Base-by-base conservation (phyloP, 1,284 basidiomycete genomes). In the Cutaneotrichosporon spelunceum region DNA sequence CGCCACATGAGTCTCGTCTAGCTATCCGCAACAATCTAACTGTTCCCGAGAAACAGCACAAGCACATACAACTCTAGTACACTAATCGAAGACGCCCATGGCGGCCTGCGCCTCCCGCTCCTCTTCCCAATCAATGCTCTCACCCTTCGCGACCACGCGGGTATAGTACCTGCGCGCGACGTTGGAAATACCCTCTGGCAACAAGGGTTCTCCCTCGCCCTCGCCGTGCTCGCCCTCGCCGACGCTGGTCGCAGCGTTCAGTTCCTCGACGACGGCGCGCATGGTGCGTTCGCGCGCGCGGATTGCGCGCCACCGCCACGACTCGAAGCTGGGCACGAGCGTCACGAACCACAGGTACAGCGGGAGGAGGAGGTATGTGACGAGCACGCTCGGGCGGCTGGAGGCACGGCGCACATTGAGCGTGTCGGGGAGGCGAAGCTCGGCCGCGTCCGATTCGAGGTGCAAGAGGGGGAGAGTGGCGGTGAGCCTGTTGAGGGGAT, bases 121-220 rank as follows among this genome's bases (percentile, higher is more conserved):
- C 62, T 77, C 77, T 42, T 78, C 76, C 76, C 76, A 78, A 65
- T 78, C 76, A 29, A 78, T 76, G 29, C 70, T 68, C 60, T 77
- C 75, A 1, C 70, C 67, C 4, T 69, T 56, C 9, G 56, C 61
- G 29, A 71, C 61, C 4, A 76, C 72, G 16, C 75, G 57, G 4
- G 62, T 53, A 55, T 75, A 78, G 57, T 78, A 78, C 42, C 57
- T 56, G 39, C 65, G 64, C n/a, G 72, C 75, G 2, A 34, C 29
- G 2, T 50, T 59, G 23, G 66, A 66, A 36, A 78, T 45, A 16
- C 70, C 67, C 14, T 68, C 63, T 0, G 76, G 75, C 4, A 74
- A 56, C 13, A 60, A 30, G 19, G n/a, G n/a, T n/a, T n/a, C n/a
- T n/a, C n/a, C n/a, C n/a, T n/a, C n/a, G n/a, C n/a, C n/a, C n/a